These are phyloP conservation scores for Neurospora terricola DNA, from an alignment of 495 filamentous ascomycete species.

Conservation along the genomic window DNA sequence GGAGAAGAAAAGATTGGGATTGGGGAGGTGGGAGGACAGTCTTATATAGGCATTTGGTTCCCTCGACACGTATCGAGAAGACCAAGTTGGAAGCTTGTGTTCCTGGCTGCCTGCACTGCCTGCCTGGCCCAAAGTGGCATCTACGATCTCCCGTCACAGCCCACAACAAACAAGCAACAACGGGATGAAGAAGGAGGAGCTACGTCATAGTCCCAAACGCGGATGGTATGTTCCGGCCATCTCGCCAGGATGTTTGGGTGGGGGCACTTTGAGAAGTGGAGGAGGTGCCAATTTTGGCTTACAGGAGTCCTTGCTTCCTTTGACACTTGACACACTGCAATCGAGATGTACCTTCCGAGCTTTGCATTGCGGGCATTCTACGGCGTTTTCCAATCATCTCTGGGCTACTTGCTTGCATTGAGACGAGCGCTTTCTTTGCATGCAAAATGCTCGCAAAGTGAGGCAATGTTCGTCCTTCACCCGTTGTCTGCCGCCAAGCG, in stretches of 20 bases:
- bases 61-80: not conserved
- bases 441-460: not conserved
- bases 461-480: not conserved
- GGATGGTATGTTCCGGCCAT: not conserved
- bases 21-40: slow-evolving; percentile 5
- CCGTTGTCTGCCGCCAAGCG: not conserved
- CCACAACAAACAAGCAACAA: not conserved
- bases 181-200: slow-evolving; percentile 1
- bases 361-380: not conserved
- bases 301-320: not conserved
- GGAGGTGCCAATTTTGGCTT: not conserved
- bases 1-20: slow-evolving; percentile 11
- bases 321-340: not conserved
- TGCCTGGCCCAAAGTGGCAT: not conserved
- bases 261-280: not conserved
- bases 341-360: not conserved
- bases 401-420: not conserved
- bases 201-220: not conserved
- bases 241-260: not conserved
- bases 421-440: not conserved
- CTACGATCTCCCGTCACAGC: not conserved
- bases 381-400: not conserved
- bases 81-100: slow-evolving; percentile 15
- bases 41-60: slow-evolving; percentile 18
- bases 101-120: not conserved